phyloP scores from a whole-genome alignment of 2,329 filamentous ascomycete species.

The Tolypocladium cylindrosporum region DNA sequence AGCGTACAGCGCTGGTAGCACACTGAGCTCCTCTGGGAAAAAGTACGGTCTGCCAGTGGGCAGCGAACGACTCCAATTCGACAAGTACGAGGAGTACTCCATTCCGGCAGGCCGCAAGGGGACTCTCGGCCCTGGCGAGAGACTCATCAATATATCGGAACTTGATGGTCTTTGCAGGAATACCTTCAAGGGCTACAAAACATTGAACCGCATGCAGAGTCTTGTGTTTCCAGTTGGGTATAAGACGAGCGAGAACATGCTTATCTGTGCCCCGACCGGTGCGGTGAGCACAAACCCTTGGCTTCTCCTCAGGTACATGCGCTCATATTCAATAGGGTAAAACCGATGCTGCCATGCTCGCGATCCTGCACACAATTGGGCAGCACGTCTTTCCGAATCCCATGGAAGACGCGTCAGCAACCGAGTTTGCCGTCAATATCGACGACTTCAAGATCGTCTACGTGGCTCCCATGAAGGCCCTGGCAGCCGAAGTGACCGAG shows the following conservation, averaged over 20 bases:
- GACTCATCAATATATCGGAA: constrained; percentile 66
- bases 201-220: constrained; percentile 96
- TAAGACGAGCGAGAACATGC: constrained; percentile 94
- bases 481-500: constrained; percentile 91
- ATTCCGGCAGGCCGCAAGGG: constrained; percentile 79
- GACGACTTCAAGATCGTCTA: constrained; percentile 98
- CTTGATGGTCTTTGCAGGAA: constrained; percentile 80
- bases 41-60: constrained; percentile 76
- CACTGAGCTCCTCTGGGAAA: constrained; percentile 65
- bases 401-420: constrained; percentile 59
- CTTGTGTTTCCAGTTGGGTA: constrained; percentile 93
- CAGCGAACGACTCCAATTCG: constrained; percentile 56
- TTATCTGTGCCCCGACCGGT: constrained; percentile 95
- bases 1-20: constrained; percentile 73
- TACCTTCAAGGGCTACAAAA: constrained; percentile 92
- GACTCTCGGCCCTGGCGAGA: constrained; percentile 59
- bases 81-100: constrained; percentile 81
- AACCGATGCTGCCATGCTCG: constrained; percentile 96
- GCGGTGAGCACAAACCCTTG: constrained; percentile 42
- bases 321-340: constrained; percentile 53
- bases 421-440: constrained; percentile 70
- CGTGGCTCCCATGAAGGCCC: constrained; percentile 96
- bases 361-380: constrained; percentile 80
- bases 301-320: not conserved
- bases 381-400: constrained; percentile 79